Conservation (phyloP, 805 yeast genomes). For the Yamadazyma phyllophila region DNA sequence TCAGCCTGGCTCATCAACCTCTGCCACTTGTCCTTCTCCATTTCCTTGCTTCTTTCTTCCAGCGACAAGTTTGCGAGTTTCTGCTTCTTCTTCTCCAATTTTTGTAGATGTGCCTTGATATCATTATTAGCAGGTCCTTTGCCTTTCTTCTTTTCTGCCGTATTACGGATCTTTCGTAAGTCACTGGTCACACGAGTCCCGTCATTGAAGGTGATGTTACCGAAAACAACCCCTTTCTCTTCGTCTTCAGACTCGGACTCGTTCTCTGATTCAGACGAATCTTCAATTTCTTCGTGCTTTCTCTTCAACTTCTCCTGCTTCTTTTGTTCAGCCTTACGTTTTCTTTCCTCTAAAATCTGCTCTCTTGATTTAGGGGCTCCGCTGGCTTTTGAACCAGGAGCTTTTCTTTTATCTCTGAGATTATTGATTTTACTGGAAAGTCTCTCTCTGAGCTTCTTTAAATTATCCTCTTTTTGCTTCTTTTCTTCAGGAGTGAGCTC, state of each 20-base stretch:
- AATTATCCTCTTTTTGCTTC: constrained; percentile 48
- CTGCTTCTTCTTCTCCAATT: constrained; percentile 70
- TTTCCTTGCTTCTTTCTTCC: constrained; percentile 57
- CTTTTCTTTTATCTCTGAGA: constrained; percentile 80
- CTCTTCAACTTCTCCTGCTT: constrained; percentile 44
- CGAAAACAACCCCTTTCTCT: constrained; percentile 60
- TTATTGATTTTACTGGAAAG: constrained; percentile 68
- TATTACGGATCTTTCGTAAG: constrained; percentile 49
- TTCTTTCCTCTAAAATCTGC: constrained; percentile 67
- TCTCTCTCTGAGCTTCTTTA: constrained; percentile 72
- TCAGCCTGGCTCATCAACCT: constrained; percentile 81
- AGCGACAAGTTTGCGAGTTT: constrained; percentile 57
- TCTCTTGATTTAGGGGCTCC: constrained; percentile 89
- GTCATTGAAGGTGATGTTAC: constrained; percentile 77
- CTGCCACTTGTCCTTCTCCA: constrained; percentile 82
- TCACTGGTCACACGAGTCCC: constrained; percentile 80
- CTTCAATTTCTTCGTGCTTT: constrained; percentile 43
- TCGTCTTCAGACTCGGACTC: constrained; percentile 31
- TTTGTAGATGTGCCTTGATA: constrained; percentile 73
- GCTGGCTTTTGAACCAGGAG: constrained; percentile 76
- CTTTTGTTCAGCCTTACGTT: constrained; percentile 44
- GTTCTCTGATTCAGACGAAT: constrained; percentile 27
- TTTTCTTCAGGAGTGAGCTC: constrained; percentile 42
- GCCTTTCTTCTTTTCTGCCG: constrained; percentile 49
- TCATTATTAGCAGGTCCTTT: constrained; percentile 89